Conservation (phyloP, 805 yeast genomes). For the Metschnikowia peoriensis region DNA sequence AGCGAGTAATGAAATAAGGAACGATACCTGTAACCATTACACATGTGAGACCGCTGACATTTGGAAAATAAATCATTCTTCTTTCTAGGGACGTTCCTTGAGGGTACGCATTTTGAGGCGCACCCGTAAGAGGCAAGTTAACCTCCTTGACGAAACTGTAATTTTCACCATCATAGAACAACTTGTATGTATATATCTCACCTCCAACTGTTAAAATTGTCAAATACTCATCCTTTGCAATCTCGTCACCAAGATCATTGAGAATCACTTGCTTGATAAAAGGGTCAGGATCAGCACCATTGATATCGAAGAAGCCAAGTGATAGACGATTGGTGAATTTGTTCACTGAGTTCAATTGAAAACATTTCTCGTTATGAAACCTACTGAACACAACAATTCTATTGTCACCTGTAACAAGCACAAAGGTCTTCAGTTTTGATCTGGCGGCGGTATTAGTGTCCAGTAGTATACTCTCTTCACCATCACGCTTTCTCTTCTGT, state of each 20-base stretch:
- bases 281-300: conserved; percentile 64
- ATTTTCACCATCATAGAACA: conserved; percentile 47
- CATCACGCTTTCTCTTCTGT: conserved; percentile 29
- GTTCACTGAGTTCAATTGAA: conserved; percentile 49
- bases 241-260: conserved; percentile 61
- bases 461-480: conserved; percentile 1
- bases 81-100: conserved; percentile 70
- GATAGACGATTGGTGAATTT: conserved; percentile 44
- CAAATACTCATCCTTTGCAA: conserved; percentile 56
- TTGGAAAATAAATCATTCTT: conserved; percentile 56
- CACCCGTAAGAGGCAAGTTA: conserved; percentile 61
- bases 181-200: conserved; percentile 66
- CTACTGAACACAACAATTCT: conserved; percentile 63
- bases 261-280: conserved; percentile 65
- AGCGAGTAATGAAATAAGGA: conserved; percentile 67
- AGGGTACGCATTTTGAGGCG: conserved; percentile 74
- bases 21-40: conserved; percentile 72
- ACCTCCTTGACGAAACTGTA: conserved; percentile 43
- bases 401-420: conserved; percentile 75
- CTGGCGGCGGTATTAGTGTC: conserved; percentile 1
- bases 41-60: conserved; percentile 55
- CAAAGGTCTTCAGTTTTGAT: conserved; percentile 44
- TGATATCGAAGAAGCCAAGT: conserved; percentile 49
- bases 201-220: conserved; percentile 79
- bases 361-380: conserved; percentile 52